phyloP scores from a whole-genome alignment of 179 eudicot genomes.

The Silene vulgaris region DNA sequence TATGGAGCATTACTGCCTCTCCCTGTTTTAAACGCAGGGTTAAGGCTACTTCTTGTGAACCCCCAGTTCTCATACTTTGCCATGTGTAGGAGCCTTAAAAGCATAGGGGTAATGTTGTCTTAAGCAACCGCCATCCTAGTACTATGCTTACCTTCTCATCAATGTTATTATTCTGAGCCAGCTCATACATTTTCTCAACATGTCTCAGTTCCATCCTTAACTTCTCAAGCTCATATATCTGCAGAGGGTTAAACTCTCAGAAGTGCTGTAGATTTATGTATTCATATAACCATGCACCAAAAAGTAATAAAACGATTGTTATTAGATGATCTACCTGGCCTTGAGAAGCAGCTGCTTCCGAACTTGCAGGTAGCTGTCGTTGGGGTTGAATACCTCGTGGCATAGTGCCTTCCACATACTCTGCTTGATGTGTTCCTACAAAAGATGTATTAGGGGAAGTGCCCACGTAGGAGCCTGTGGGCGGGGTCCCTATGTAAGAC shows the following conservation, averaged over 20 bases:
- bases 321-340: conserved; percentile 8
- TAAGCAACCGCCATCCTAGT: background rate
- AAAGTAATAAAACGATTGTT: background rate
- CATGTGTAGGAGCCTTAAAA: background rate
- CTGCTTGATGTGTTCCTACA: background rate
- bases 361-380: background rate
- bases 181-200: conserved; percentile 15
- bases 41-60: background rate
- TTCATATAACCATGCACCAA: background rate
- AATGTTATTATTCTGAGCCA: conserved; percentile 9
- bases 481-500: conserved; percentile 20
- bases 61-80: background rate
- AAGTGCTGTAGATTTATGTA: background rate
- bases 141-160: conserved; percentile 17
- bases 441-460: conserved; percentile 11
- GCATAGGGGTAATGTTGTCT: background rate
- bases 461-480: conserved; percentile 12
- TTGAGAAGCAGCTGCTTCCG: background rate
- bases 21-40: background rate
- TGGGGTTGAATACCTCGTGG: conserved; percentile 12
- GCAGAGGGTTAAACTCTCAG: background rate
- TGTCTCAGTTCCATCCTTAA: conserved; percentile 20
- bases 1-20: background rate
- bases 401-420: background rate
- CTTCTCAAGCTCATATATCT: conserved; percentile 19